Conservation (phyloP, 2,329 filamentous ascomycete species). For the Aspergillus terreus region DNA sequence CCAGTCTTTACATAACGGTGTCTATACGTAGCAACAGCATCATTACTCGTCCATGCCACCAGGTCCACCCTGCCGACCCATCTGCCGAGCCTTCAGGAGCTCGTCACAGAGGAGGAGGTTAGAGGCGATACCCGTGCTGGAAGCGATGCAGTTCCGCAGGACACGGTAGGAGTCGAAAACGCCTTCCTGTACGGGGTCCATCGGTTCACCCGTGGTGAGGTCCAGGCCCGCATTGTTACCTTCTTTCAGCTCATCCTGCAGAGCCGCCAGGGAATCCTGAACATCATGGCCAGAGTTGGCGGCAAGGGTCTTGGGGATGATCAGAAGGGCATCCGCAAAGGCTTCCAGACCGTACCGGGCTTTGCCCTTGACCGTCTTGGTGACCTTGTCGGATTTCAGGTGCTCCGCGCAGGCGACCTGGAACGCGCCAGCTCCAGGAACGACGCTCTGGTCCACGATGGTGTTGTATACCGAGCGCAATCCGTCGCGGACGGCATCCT, state of each 20-base stretch:
- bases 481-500: slow-evolving; percentile 91
- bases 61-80: slow-evolving; percentile 55
- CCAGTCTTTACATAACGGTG: slow-evolving; percentile 23
- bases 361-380: slow-evolving; percentile 93
- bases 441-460: slow-evolving; percentile 95
- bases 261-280: slow-evolving; percentile 81
- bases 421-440: slow-evolving; percentile 92
- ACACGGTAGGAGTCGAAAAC: slow-evolving; percentile 97
- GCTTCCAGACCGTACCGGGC: slow-evolving; percentile 93
- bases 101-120: slow-evolving; percentile 96
- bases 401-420: slow-evolving; percentile 89
- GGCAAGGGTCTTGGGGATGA: slow-evolving; percentile 96
- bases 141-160: slow-evolving; percentile 86
- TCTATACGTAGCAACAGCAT: slow-evolving; percentile 19
- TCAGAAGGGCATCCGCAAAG: slow-evolving; percentile 88
- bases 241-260: slow-evolving; percentile 82
- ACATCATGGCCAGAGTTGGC: slow-evolving; percentile 96
- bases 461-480: slow-evolving; percentile 98
- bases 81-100: slow-evolving; percentile 94
- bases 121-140: slow-evolving; percentile 88
- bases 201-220: slow-evolving; percentile 80
- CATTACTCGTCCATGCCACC: slow-evolving; percentile 41
- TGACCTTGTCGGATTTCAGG: slow-evolving; percentile 80
- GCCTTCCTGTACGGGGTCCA: slow-evolving; percentile 90
- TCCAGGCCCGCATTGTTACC: slow-evolving; percentile 85